Evolutionary conservation across 495 filamentous ascomycete species (phyloP).

Genomic region (Staphylotrichum longicolle): DNA sequence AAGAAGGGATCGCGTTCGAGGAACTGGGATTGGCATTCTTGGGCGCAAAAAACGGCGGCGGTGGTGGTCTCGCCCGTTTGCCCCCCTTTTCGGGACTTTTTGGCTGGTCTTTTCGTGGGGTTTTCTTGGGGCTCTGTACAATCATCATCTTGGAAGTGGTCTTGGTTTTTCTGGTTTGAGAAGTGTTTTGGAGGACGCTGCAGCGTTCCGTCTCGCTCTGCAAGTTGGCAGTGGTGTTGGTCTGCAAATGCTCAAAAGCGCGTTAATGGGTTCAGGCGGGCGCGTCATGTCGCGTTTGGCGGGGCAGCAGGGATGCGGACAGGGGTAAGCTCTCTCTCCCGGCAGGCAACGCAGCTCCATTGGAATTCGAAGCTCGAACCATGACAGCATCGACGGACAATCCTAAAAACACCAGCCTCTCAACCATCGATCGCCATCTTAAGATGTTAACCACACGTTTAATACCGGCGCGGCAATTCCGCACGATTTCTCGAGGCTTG

Average conservation of each 20-base stretch:
- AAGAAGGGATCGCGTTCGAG: constrained; percentile 67
- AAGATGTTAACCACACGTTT: constrained; percentile 28
- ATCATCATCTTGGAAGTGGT: constrained; percentile 30
- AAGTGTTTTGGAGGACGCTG: not conserved
- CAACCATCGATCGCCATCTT: no score
- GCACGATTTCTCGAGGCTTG: constrained; percentile 19
- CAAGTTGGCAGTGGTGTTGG: not conserved
- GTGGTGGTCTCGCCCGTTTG: constrained; percentile 34
- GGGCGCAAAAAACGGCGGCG: constrained; percentile 41
- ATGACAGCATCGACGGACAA: constrained; percentile 3
- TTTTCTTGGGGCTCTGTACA: constrained; percentile 31
- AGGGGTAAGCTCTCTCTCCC: not conserved
- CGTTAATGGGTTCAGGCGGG: constrained; percentile 32
- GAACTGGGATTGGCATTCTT: constrained; percentile 33
- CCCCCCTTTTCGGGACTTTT: constrained; percentile 23
- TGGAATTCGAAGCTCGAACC: constrained; percentile 5
- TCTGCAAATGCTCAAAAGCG: constrained; percentile 8
- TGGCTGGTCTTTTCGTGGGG: constrained; percentile 27
- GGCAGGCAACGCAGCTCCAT: constrained; percentile 9
- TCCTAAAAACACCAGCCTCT: not conserved
- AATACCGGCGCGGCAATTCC: constrained; percentile 12
- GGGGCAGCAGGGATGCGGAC: constrained; percentile 20
- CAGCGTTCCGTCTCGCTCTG: no score
- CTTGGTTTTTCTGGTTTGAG: not conserved
- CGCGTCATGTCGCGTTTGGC: constrained; percentile 32